Conservation (phyloP, 179 eudicot genomes). For the Heliamphora pulchella region DNA sequence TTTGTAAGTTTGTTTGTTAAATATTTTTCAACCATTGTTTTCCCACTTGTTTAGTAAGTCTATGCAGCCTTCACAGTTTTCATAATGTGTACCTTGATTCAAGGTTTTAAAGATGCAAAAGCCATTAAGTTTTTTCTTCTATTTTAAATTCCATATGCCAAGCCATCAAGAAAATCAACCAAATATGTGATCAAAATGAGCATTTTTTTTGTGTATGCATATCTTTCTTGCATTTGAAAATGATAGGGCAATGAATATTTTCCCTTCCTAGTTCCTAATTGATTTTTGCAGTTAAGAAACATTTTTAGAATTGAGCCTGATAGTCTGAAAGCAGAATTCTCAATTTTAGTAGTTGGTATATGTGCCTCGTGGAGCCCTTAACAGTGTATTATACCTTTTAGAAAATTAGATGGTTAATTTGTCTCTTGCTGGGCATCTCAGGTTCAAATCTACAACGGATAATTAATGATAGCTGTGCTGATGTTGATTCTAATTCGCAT, state of each 20-base stretch:
- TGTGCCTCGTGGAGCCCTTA: neutral
- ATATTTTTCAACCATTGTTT: neutral
- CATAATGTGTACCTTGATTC: neutral
- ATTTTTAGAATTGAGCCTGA: neutral
- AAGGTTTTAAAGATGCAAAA: neutral
- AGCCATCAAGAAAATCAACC: neutral
- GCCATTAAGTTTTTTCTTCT: neutral
- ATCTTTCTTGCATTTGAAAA: neutral
- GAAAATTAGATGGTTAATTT: neutral
- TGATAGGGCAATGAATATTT: neutral
- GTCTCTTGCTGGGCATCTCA: slow-evolving; percentile 23
- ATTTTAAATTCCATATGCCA: neutral
- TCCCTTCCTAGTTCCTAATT: neutral
- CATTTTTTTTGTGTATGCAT: slow-evolving; percentile 4
- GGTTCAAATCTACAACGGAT: slow-evolving; percentile 57
- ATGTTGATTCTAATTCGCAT: slow-evolving; percentile 58
- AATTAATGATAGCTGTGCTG: slow-evolving; percentile 67
- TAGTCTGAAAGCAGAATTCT: neutral
- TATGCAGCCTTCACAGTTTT: neutral
- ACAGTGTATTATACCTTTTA: neutral
- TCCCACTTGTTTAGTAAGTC: neutral
- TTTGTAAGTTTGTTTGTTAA: neutral
- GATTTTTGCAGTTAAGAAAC: neutral
- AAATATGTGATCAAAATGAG: neutral
- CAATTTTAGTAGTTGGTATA: neutral